Percentiles rank a stretch among this genome's conserved stretches.
These are phyloP conservation scores for Phytophthora pseudosyringae DNA, from an alignment of 352 stramenopile genomes.

Conservation along the genomic window DNA sequence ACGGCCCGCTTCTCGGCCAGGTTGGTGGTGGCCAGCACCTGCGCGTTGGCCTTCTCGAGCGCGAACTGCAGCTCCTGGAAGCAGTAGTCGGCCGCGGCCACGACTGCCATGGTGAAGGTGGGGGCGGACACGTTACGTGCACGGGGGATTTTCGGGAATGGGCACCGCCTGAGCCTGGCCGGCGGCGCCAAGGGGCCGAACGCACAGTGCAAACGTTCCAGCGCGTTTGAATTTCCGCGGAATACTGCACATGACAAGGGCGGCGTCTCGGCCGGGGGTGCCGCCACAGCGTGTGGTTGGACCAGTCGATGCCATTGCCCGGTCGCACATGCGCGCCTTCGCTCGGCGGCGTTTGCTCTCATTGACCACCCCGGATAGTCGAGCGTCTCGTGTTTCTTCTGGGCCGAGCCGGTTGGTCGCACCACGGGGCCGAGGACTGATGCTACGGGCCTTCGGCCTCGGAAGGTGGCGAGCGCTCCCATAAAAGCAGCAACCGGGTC, in stretches of 20 bases:
- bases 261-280: no score
- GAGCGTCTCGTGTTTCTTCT: constrained; percentile 16
- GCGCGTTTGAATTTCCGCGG: neutral
- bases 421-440: neutral
- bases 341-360: neutral
- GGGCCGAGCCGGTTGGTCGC: neutral
- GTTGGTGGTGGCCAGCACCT: constrained; percentile 23
- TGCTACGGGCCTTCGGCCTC: neutral
- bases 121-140: constrained; percentile 2
- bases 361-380: constrained; percentile 2
- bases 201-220: constrained; percentile 7
- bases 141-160: constrained; percentile 12
- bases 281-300: no score
- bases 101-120: constrained; percentile 17
- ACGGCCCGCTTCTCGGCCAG: constrained; percentile 20
- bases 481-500: no score
- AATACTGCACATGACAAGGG: neutral
- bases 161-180: neutral
- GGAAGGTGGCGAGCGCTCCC: no score
- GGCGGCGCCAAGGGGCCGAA: neutral
- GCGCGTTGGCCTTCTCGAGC: constrained; percentile 12
- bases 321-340: neutral
- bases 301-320: neutral
- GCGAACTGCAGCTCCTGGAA: constrained; percentile 25
- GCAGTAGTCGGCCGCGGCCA: constrained; percentile 11